phyloP scores from a whole-genome alignment of 371 early-diverging fungal species.

The Capniomyces stellatus region DNA sequence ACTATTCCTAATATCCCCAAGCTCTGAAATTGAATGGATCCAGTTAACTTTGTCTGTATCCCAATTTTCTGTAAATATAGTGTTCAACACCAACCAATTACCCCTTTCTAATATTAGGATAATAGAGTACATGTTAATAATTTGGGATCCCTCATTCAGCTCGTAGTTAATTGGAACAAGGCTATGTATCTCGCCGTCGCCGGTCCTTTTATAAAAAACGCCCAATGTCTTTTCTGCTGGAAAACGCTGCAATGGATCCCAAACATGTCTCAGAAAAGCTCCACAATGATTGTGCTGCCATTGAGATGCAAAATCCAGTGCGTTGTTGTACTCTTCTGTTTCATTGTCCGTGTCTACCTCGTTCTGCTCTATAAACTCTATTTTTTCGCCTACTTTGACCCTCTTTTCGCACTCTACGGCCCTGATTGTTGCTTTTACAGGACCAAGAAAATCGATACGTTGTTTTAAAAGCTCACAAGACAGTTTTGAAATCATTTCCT shows the following conservation, averaged over 20 bases:
- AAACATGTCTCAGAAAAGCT: background rate
- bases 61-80: background rate
- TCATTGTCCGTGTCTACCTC: background rate
- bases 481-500: background rate
- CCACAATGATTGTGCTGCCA: background rate
- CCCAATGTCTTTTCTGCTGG: background rate
- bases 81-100: background rate
- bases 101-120: background rate
- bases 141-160: background rate
- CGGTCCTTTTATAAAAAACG: background rate
- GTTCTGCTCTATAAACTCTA: background rate
- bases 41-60: background rate
- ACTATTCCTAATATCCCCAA: background rate
- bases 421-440: background rate
- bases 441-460: background rate
- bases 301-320: background rate
- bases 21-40: background rate
- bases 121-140: background rate
- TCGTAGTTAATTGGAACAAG: background rate
- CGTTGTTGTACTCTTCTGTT: background rate
- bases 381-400: background rate
- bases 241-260: background rate
- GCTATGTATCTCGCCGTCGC: background rate
- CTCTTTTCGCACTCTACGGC: background rate
- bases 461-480: background rate